phyloP scores from a whole-genome alignment of 768 basidiomycete species.

The Udeniomyces megalosporus region DNA sequence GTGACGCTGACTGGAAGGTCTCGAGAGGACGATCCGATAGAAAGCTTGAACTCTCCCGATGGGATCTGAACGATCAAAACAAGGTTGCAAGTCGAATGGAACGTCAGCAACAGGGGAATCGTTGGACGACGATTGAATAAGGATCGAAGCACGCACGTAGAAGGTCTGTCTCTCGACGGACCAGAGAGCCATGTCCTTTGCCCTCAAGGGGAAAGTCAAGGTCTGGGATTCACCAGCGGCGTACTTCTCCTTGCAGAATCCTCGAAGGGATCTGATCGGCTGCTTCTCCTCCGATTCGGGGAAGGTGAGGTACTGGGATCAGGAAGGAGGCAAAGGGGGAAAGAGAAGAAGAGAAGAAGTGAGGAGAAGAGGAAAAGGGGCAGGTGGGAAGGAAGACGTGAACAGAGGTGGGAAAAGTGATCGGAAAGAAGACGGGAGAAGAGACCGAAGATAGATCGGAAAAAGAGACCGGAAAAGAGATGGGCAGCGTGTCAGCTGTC shows the following conservation, averaged over 20 bases:
- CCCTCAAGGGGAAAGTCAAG: conserved; percentile 8
- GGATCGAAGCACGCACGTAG: background rate
- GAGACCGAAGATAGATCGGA: background rate
- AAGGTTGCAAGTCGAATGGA: too few species aligned
- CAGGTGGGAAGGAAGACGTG: background rate
- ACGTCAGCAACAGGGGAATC: too few species aligned
- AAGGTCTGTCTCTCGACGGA: background rate
- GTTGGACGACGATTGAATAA: background rate
- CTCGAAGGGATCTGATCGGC: background rate
- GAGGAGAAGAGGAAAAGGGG: background rate
- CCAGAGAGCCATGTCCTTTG: conserved; percentile 11
- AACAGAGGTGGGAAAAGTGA: background rate
- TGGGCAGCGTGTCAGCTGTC: too few species aligned
- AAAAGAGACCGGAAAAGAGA: background rate
- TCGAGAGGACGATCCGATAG: background rate
- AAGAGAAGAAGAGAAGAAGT: background rate
- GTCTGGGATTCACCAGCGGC: background rate
- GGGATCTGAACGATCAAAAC: background rate
- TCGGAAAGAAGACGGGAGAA: background rate
- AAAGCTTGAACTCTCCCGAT: conserved; percentile 1
- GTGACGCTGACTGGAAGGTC: conserved; percentile 5
- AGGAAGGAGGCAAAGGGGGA: background rate
- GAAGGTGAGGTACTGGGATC: conserved; percentile 10
- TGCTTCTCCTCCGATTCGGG: conserved; percentile 8
- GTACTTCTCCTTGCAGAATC: conserved; percentile 9